Percentiles rank a stretch among this genome's conserved stretches.
Conservation (phyloP, 768 basidiomycete species). For the Trametes cubensis region DNA sequence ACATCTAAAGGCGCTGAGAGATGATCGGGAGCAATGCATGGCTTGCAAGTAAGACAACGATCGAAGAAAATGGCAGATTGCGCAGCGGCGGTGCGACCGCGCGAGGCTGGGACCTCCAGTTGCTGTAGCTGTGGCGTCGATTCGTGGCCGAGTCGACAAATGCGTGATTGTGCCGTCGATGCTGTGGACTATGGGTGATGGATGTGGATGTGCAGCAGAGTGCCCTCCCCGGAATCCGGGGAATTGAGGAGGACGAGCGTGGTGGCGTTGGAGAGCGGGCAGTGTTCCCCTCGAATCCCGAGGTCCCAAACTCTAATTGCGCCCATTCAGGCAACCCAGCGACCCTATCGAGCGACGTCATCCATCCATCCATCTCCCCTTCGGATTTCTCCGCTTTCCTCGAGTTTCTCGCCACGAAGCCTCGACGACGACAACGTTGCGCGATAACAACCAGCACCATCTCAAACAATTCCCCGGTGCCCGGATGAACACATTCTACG, state of each 20-base stretch:
- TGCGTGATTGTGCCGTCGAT: not conserved
- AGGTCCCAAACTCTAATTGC: constrained; percentile 11
- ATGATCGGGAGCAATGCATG: constrained; percentile 1
- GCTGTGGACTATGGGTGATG: not conserved
- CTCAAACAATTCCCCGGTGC: not conserved
- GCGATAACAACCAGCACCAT: not conserved
- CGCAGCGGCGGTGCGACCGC: constrained; percentile 2
- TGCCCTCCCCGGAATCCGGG: no score
- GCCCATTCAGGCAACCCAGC: constrained; percentile 3
- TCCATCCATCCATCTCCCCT: not conserved
- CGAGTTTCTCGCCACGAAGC: not conserved
- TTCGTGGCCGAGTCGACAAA: not conserved
- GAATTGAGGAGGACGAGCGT: not conserved
- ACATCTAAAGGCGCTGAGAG: not conserved
- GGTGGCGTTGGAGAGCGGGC: not conserved
- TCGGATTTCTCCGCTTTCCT: not conserved
- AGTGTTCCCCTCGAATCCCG: no score
- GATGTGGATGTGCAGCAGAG: not conserved
- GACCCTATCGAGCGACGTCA: constrained; percentile 22
- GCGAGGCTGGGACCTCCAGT: not conserved
- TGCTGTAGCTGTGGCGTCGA: not conserved
- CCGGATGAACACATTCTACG: not conserved
- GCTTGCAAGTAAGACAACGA: constrained; percentile 1
- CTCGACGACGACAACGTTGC: not conserved
- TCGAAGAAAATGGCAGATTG: constrained; percentile 5